A percentile compares a stretch with the other conserved stretches of the same genome.
Evolutionary conservation across 2,329 filamentous ascomycete genomes (phyloP).

Genomic region (Geosmithia flava): DNA sequence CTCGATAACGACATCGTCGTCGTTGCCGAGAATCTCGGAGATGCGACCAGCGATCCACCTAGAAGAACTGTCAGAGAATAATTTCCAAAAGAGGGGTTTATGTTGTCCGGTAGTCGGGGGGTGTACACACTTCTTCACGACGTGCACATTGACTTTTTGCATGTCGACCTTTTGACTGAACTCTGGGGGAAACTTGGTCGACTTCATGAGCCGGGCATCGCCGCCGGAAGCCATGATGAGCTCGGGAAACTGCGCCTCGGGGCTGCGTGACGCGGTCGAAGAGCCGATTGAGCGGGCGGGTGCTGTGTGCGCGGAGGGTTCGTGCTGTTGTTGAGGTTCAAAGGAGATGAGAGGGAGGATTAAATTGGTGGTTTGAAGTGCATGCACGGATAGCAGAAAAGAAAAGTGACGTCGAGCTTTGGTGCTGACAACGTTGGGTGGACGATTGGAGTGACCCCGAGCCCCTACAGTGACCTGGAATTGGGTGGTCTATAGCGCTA

Average conservation of each 20-base stretch:
- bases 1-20: slow-evolving; percentile 94
- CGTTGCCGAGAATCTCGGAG: slow-evolving; percentile 74
- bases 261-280: neutral
- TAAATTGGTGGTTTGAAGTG: too few relatives aligned
- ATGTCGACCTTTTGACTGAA: slow-evolving; percentile 96
- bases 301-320: neutral
- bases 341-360: too few relatives aligned
- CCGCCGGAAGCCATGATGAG: slow-evolving; percentile 65
- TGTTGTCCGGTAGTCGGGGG: neutral
- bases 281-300: neutral
- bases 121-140: slow-evolving; percentile 79
- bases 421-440: too few relatives aligned
- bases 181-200: slow-evolving; percentile 86
- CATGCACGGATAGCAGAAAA: too few relatives aligned
- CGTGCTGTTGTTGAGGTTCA: too few relatives aligned
- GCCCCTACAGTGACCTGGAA: neutral
- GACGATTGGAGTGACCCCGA: too few relatives aligned
- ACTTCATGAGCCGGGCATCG: slow-evolving; percentile 78
- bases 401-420: too few relatives aligned
- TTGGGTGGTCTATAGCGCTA: neutral
- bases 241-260: neutral
- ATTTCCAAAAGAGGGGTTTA: neutral
- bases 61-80: neutral
- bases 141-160: slow-evolving; percentile 89
- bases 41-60: slow-evolving; percentile 93